These are phyloP conservation scores for Lathyrus oleraceus DNA, from an alignment of 306 rosid genomes.

Conservation along the genomic window DNA sequence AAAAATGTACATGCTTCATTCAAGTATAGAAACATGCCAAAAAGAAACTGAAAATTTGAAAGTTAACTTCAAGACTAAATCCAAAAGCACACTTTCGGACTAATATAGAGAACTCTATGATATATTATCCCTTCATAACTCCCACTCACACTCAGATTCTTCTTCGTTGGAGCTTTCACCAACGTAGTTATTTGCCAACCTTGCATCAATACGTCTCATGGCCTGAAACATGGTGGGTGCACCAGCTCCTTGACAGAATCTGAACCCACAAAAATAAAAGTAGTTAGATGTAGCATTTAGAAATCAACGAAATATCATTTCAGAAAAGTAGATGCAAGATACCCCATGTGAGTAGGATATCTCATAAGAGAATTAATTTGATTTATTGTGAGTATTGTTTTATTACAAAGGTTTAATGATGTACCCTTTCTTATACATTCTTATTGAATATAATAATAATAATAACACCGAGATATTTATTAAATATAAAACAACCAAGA, in stretches of 20 bases:
- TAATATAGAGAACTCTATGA: too few species aligned
- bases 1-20: too few species aligned
- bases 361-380: background rate
- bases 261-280: constrained; percentile 82
- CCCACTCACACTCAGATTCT: too few species aligned
- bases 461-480: background rate
- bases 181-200: constrained; percentile 51
- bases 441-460: background rate
- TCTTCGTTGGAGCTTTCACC: constrained; percentile 56
- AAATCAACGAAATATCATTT: constrained; percentile 21
- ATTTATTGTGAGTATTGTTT: background rate
- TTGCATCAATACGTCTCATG: constrained; percentile 76
- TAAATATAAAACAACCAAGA: background rate
- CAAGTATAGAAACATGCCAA: too few species aligned
- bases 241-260: constrained; percentile 96
- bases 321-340: background rate
- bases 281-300: constrained; percentile 37
- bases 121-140: too few species aligned
- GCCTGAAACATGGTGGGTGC: constrained; percentile 99
- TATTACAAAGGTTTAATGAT: background rate
- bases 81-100: too few species aligned
- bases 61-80: too few species aligned
- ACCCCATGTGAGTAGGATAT: background rate
- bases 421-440: background rate
- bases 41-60: too few species aligned